phyloP scores from a whole-genome alignment of 2,329 filamentous ascomycete genomes.

The Cercospora berteroae region DNA sequence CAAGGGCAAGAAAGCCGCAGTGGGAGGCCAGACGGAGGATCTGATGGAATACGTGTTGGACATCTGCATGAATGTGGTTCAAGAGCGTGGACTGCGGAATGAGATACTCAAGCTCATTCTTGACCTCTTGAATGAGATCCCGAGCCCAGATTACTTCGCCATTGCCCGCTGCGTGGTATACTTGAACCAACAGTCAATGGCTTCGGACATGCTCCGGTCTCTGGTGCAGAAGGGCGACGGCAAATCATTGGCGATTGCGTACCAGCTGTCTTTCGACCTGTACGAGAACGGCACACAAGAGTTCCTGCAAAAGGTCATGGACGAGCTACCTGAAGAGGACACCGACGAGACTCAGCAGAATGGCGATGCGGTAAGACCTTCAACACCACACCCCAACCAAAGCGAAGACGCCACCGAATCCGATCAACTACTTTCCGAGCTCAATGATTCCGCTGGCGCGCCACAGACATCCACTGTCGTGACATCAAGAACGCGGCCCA shows the following conservation, averaged over 20 bases:
- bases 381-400: constrained; percentile 33
- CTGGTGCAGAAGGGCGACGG: constrained; percentile 77
- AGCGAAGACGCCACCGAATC: constrained; percentile 56
- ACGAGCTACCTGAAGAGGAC: constrained; percentile 64
- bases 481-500: constrained; percentile 44
- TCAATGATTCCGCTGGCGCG: constrained; percentile 53
- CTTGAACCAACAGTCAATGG: constrained; percentile 85
- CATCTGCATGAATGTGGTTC: constrained; percentile 97
- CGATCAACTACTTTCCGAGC: constrained; percentile 57
- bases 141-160: constrained; percentile 92
- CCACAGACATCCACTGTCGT: constrained; percentile 54
- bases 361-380: constrained; percentile 38
- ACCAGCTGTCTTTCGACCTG: constrained; percentile 96
- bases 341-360: constrained; percentile 49
- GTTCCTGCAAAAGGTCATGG: constrained; percentile 85
- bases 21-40: constrained; percentile 71
- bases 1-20: constrained; percentile 56
- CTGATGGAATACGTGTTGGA: constrained; percentile 94
- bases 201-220: constrained; percentile 78
- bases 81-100: constrained; percentile 81
- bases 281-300: constrained; percentile 99
- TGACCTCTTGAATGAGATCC: constrained; percentile 90
- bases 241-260: constrained; percentile 78
- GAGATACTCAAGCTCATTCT: constrained; percentile 87
- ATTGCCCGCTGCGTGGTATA: constrained; percentile 98